Percentiles rank a stretch among this genome's conserved stretches.
Conservation (phyloP, 768 basidiomycete species). For the Terana coerulea region DNA sequence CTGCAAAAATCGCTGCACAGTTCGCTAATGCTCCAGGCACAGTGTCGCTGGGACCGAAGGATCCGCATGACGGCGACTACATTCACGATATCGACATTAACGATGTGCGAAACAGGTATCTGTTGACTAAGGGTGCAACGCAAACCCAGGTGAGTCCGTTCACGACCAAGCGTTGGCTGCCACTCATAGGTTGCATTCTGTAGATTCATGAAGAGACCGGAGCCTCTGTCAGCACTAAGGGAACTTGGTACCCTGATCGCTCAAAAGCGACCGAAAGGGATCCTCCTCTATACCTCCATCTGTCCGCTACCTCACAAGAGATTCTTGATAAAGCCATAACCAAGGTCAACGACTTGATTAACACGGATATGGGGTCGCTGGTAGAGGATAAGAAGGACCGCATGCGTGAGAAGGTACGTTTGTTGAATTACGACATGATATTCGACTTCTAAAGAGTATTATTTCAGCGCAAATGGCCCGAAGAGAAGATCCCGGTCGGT, state of each 20-base stretch:
- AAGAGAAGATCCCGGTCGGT: constrained; percentile 89
- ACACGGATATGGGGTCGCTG: constrained; percentile 72
- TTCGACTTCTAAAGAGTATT: constrained; percentile 9
- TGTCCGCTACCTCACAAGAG: constrained; percentile 72
- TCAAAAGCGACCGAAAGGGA: constrained; percentile 88
- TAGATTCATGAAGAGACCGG: constrained; percentile 93
- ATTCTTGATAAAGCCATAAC: constrained; percentile 63
- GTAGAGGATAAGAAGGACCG: constrained; percentile 77
- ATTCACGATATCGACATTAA: constrained; percentile 95
- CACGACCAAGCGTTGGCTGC: not conserved
- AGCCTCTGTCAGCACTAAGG: constrained; percentile 89
- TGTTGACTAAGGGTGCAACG: constrained; percentile 90
- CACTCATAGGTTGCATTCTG: not conserved
- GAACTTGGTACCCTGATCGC: constrained; percentile 94
- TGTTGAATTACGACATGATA: not conserved
- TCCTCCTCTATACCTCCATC: constrained; percentile 90
- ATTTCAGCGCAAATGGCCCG: constrained; percentile 92
- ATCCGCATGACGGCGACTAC: constrained; percentile 76
- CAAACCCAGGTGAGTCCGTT: constrained; percentile 71
- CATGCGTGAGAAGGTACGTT: constrained; percentile 59
- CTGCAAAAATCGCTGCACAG: constrained; percentile 93
- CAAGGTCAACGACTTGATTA: constrained; percentile 70
- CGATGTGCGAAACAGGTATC: constrained; percentile 90
- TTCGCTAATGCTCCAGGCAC: constrained; percentile 48
- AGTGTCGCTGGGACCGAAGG: constrained; percentile 46